Base-by-base conservation (phyloP, 768 basidiomycete species). In the Mycena rebaudengoi region DNA sequence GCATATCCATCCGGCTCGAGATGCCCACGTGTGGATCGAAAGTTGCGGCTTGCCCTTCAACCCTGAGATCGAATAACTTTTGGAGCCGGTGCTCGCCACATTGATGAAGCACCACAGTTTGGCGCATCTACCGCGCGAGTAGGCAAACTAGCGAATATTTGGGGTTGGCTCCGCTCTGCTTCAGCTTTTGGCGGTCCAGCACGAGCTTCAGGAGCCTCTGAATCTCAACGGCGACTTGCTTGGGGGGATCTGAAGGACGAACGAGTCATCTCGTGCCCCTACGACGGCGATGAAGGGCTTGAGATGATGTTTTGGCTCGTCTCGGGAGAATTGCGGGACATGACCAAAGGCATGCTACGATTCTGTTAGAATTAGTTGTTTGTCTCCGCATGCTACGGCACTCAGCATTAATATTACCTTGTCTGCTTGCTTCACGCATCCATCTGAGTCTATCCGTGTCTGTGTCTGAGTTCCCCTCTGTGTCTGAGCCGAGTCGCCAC, bases 181-280 rank as follows among this genome's bases (percentile, higher is more conserved):
- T 16, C 29, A 49, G 48, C 18, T 49, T 29, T 23, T 49, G 23
- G 23, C 25, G 20, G 26, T 30, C 26, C 48, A 49, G 29, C 14
- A 26, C 29, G 48, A 49, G 14, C 48, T 49, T 14, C 21, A 23
- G 14, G 48, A 49, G 48, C 16, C 10, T 11, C 29, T 30, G 14
- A 49, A 49, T 29, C 48, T 49, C 18, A 49, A 49, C 48, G 48
- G 48, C 25, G 48, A 49, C 48, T 30, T 49, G 10, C 48, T 49
- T 49, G 48, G 14, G n/a, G n/a, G n/a, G n/a, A n/a, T n/a, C n/a
- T n/a, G n/a, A n/a, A n/a, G n/a, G n/a, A n/a, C n/a, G n/a, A n/a
- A n/a, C 26, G 48, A 49, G 43, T 37, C 10, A 37, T 37, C 35
- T 37, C 35, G 35, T 37, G 35, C 35, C 35, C 35, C 35, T 37